These are phyloP conservation scores for Ogataea haglerorum DNA, from an alignment of 805 yeast genomes.

Conservation along the genomic window DNA sequence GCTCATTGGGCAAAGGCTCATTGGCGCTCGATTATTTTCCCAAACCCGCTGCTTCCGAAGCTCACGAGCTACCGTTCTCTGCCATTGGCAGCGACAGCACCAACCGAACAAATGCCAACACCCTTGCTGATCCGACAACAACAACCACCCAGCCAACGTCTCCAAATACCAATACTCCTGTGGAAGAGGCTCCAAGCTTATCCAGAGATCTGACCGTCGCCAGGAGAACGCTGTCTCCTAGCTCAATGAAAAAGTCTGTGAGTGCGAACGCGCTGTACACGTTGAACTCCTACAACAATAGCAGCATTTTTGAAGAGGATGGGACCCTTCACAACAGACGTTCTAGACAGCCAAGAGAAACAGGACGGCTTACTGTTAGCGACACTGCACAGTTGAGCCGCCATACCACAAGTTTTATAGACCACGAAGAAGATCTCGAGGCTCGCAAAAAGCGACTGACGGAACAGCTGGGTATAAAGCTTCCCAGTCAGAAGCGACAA, in stretches of 20 bases:
- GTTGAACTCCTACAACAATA: slow-evolving; percentile 7
- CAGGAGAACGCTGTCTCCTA: slow-evolving; percentile 18
- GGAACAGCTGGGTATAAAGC: slow-evolving; percentile 25
- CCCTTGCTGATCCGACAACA: slow-evolving; percentile 11
- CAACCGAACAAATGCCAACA: slow-evolving; percentile 6
- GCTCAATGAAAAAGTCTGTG: slow-evolving; percentile 6
- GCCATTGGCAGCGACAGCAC: slow-evolving; percentile 6
- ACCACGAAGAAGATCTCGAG: slow-evolving; percentile 2
- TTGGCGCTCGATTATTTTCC: slow-evolving; percentile 37
- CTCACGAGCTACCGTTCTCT: slow-evolving; percentile 7
- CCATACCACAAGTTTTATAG: slow-evolving; percentile 8
- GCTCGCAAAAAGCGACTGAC: slow-evolving; percentile 14
- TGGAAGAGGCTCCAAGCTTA: slow-evolving; percentile 2
- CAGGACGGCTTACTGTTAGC: slow-evolving; percentile 9
- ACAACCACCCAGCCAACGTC: slow-evolving; percentile 11
- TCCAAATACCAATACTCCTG: slow-evolving; percentile 15
- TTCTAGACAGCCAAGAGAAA: slow-evolving; percentile 11
- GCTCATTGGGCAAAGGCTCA: slow-evolving; percentile 48
- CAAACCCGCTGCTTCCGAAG: slow-evolving; percentile 1
- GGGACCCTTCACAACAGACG: slow-evolving; percentile 15
- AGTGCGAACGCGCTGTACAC: slow-evolving; percentile 7
- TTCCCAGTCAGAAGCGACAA: slow-evolving; percentile 50
- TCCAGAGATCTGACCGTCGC: slow-evolving; percentile 11
- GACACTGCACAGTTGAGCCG: slow-evolving; percentile 13
- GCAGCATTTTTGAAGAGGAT: slow-evolving; percentile 15